Base-by-base conservation (phyloP, 179 eudicot species). In the Silene vulgaris region DNA sequence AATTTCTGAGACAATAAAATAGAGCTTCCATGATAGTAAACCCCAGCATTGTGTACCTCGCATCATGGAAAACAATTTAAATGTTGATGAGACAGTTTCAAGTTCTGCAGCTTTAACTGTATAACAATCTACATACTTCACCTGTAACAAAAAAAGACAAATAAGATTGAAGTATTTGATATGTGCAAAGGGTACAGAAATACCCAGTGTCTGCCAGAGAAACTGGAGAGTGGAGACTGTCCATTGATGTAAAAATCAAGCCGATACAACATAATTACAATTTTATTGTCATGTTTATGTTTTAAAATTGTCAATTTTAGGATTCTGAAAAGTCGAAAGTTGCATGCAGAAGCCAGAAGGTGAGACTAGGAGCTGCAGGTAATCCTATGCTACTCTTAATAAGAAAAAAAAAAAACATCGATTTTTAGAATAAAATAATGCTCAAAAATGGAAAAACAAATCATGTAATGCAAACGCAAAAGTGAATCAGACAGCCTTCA, bases 21-120 rank as follows among this genome's bases (percentile, higher is more conserved):
- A 56, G 26, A 2, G 45, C 73, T 71, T 26, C 48, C 45, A 54
- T 26, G 74, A 52, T 52, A 71, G 35, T 13, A 68, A 26, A 52
- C 20, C 32, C 45, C 64, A 48, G 23, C 28, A 77, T 57, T 66
- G 29, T 61, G 50, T 86, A 94, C 99, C 97, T 85, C 99, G 90
- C 99, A 92, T 92, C 97, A 95, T 95, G 73, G 99, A 95, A 75
- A 84, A 83, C 79, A 92, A 88, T 43, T 77, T 86, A 73, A 89
- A 95, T 65, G 83, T 89, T 57, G 99, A 74, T 23, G 87, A 77
- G 76, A 89, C 77, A 71, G 90, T 83, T 86, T 92, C 91, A 64
- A 95, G 90, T 85, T 95, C 99, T 8, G 84, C 75, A 40, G 74
- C 66, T 57, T 88, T 88, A 76, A 85, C 81, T 28, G 93, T 90